Percentiles rank a stretch among this genome's conserved stretches.
Evolutionary conservation across 495 filamentous ascomycete genomes (phyloP).

Genomic region (Xylaria curta): DNA sequence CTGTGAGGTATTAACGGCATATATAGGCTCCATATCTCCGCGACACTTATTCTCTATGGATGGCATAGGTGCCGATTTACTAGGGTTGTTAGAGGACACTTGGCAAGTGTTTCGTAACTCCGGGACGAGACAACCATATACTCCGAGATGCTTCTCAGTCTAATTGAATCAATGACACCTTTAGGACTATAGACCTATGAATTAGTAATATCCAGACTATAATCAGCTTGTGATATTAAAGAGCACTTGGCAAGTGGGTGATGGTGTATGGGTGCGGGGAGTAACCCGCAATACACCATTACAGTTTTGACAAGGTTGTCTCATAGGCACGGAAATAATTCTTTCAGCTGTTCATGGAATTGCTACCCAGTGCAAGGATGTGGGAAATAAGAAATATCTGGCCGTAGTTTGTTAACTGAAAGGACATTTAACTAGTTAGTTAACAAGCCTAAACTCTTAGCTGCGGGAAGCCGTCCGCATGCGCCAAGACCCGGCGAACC

Average conservation of each 20-base stretch:
- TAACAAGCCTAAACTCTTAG: neutral
- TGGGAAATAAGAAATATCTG: neutral
- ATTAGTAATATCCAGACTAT: neutral
- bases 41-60: too few species aligned
- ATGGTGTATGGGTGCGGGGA: too few species aligned
- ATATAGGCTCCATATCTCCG: too few species aligned
- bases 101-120: neutral
- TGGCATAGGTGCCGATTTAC: neutral
- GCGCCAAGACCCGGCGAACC: neutral
- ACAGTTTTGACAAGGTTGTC: too few species aligned
- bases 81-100: neutral
- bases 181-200: too few species aligned
- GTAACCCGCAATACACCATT: too few species aligned
- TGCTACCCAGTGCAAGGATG: neutral
- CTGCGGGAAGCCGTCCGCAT: slow-evolving; percentile 3
- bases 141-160: neutral
- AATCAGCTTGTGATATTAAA: too few species aligned
- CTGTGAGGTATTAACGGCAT: too few species aligned
- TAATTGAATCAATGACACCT: neutral
- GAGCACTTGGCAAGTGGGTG: too few species aligned
- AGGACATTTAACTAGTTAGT: neutral
- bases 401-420: too few species aligned
- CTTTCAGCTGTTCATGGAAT: too few species aligned
- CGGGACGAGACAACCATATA: neutral
- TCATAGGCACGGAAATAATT: too few species aligned